Evolutionary conservation across 352 stramenopile genomes (phyloP).

Genomic region (Globisporangium barbulae): DNA sequence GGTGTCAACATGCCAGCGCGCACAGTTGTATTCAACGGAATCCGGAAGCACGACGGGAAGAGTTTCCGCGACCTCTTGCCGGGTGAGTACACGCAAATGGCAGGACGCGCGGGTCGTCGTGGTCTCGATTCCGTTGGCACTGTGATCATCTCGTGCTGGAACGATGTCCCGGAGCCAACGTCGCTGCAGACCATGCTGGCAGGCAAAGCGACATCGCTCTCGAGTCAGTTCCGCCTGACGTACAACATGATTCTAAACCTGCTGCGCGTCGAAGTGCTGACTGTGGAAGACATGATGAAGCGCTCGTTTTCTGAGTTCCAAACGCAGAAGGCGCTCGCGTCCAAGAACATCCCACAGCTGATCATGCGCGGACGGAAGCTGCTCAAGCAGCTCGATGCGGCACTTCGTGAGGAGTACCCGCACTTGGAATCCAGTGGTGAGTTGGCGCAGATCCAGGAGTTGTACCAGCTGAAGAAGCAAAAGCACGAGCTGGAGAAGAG

Average conservation of each 20-base stretch:
- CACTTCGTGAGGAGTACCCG: slow-evolving; percentile 56
- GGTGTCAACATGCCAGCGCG: slow-evolving; percentile 99
- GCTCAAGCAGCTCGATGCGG: slow-evolving; percentile 44
- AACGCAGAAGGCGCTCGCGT: slow-evolving; percentile 85
- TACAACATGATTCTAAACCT: slow-evolving; percentile 99
- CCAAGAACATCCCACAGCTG: slow-evolving; percentile 73
- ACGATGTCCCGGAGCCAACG: slow-evolving; percentile 96
- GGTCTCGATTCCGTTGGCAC: slow-evolving; percentile 96
- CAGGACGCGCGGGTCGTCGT: slow-evolving; percentile 94
- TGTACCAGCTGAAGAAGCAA: slow-evolving; percentile 68
- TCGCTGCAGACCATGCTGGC: slow-evolving; percentile 95
- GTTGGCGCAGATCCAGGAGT: slow-evolving; percentile 54
- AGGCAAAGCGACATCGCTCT: slow-evolving; percentile 92
- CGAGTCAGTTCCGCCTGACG: slow-evolving; percentile 97
- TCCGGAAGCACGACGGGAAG: slow-evolving; percentile 97
- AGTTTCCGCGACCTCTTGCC: slow-evolving; percentile 88
- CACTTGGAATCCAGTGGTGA: slow-evolving; percentile 58
- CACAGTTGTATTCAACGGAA: slow-evolving; percentile 96
- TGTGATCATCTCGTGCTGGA: slow-evolving; percentile 96
- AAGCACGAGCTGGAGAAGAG: slow-evolving; percentile 71
- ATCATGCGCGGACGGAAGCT: slow-evolving; percentile 63
- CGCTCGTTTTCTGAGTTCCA: slow-evolving; percentile 96
- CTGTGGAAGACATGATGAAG: slow-evolving; percentile 96
- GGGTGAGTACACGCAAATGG: slow-evolving; percentile 96
- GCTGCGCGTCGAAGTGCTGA: slow-evolving; percentile 88